Evolutionary conservation across 2,329 filamentous ascomycete species (phyloP), one percentile per base, ranked within the genome.

Genomic region (Apiospora koreana): DNA sequence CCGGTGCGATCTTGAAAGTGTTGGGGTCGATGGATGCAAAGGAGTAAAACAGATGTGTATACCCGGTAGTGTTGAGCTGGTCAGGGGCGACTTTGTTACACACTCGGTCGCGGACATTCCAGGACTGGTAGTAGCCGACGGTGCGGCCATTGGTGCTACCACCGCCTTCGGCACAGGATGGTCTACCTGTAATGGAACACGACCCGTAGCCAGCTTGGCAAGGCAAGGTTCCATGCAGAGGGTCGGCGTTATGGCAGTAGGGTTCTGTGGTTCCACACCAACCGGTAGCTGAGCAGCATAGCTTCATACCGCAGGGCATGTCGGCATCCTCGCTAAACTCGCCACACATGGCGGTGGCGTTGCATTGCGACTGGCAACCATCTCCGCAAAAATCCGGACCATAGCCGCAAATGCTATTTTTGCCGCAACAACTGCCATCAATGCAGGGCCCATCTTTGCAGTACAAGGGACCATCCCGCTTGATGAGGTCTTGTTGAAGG

Each of bases 1-100:
- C 67, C 6, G 74, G 72, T 10, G 41, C 66, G 21, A 79, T 43
- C n/a, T 74, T n/a, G 69, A 76, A 80, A 2, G 76, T 76, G 6
- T 48, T 54, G 0, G 81, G 79, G 70, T 83, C 72, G 65, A 84
- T 78, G 31, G 74, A 73, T 2, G 78, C 77, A 72, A 84, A 84
- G 2, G 72, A 66, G 23, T 67, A 68, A 23, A 68, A 72, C 31
- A 73, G 45, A 66, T 73, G 71, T 2, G 72, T 72, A 6, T 72
- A 67, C 23, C 70, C 72, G 5, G 69, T 68, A 9, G 66, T 72
- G 31, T 73, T 50, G 28, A 74, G 66, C 16, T 71, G 68, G 5
- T 50, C 38, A 4, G 72, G 72, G 1, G 54, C 66, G 46, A 72
- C 65, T n/a, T 62, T 65, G n/a, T 73, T 65, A 42, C 73, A 74